Evolutionary conservation across 139 green algal species (phyloP), one percentile per base, ranked within the genome.

Genomic region (Monoraphidium neglectum): DNA sequence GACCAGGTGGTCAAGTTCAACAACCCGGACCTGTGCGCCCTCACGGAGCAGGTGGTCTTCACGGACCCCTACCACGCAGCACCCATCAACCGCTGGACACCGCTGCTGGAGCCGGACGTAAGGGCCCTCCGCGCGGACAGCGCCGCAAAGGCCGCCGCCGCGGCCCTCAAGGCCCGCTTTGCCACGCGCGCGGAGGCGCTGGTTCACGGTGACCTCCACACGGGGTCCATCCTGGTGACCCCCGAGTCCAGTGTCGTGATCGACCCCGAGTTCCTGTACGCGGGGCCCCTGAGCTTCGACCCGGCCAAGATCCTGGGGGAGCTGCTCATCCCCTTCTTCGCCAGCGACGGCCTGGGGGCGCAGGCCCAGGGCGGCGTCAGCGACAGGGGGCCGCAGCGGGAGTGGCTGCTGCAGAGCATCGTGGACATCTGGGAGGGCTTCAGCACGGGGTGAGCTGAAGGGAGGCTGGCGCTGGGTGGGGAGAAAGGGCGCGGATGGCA

Each of bases 31-130:
- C 93, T 99, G 88, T 98, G 94, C 84, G 76, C 75, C 2, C 88
- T 99, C 15, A 98, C 94, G 4, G 96, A 99, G 89, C 84, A 94
- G 81, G 94, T 99, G 59, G 95, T 99, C 68, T 98, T 99, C 87
- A 95, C 87, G 2, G 96, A 99, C 76, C 95, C 96, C 6, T 97
- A 95, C 87, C 77, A 78, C 53, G 53, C 69, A 0, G 88, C 89
- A 10, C 47, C 77, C 30, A 89, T 83, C 72, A 91, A 91, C 82
- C 65, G 83, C 26, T 90, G 92, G 83, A 97, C 93, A 21, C 81
- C 96, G 0, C 89, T 97, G 63, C 86, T 99, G 28, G 93, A 98
- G 47, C 86, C 68, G 1, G 87, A 89, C 24, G 95, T 87, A 15
- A 77, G 66, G 3, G 83, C 72, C 12, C 82, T 98, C 23, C 68